Percentiles rank a stretch among this genome's conserved stretches.
Evolutionary conservation across 2,329 filamentous ascomycete genomes (phyloP).

Genomic region (Fusarium sp.): DNA sequence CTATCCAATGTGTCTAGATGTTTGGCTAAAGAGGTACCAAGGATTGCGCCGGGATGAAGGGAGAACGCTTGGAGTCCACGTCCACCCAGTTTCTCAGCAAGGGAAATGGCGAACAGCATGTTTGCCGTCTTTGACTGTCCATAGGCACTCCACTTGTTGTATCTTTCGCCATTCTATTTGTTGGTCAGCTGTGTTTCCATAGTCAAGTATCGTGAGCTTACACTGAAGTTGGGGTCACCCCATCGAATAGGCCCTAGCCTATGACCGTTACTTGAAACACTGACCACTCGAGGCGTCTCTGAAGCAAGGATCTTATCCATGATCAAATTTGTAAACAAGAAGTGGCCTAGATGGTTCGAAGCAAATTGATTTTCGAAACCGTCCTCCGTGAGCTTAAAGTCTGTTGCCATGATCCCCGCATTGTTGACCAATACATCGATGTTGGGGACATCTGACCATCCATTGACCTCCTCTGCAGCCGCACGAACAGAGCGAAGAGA

Average conservation of each 20-base stretch:
- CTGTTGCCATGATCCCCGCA: constrained; percentile 7
- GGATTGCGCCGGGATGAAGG: constrained; percentile 10
- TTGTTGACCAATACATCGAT: constrained; percentile 13
- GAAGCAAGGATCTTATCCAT: background rate
- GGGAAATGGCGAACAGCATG: constrained; percentile 16
- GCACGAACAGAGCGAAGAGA: background rate
- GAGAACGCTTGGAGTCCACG: constrained; percentile 8
- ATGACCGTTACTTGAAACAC: constrained; percentile 7
- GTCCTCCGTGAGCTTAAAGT: constrained; percentile 4
- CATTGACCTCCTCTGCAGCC: background rate
- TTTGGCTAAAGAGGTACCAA: background rate
- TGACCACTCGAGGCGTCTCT: constrained; percentile 6
- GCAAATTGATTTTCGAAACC: constrained; percentile 8
- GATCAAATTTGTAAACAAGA: constrained; percentile 11
- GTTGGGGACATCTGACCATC: background rate
- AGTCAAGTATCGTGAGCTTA: background rate
- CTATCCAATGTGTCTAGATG: background rate
- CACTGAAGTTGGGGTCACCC: constrained; percentile 3
- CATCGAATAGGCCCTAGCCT: constrained; percentile 4
- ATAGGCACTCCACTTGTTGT: constrained; percentile 13
- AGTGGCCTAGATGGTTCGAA: constrained; percentile 15
- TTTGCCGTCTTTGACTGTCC: constrained; percentile 24
- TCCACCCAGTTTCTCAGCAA: constrained; percentile 25
- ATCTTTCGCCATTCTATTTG: background rate
- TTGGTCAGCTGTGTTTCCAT: fast-evolving